These are phyloP conservation scores for Vitis cinerea DNA, from an alignment of 164 flowering plant species.

Conservation along the genomic window DNA sequence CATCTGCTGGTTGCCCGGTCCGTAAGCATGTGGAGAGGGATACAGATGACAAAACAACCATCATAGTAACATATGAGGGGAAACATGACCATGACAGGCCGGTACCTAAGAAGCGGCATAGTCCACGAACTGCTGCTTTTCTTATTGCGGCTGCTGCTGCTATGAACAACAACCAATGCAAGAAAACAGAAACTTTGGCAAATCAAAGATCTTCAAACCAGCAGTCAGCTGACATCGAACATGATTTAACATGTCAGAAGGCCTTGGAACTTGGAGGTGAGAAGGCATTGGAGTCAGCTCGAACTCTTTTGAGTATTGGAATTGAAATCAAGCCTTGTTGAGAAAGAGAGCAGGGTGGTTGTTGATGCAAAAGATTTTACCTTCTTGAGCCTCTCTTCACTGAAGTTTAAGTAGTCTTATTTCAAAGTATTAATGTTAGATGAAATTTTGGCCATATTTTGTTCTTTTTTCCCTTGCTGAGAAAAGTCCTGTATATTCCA, in stretches of 20 bases:
- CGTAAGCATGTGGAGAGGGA: conserved; percentile 21
- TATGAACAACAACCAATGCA: conserved; percentile 20
- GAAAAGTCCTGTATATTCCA: no score
- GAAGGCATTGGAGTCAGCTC: conserved; percentile 29
- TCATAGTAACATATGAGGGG: conserved; percentile 47
- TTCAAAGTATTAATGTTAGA: no score
- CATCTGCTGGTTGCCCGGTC: conserved; percentile 15
- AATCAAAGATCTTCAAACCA: conserved; percentile 17
- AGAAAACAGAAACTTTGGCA: conserved; percentile 12
- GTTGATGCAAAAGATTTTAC: neutral
- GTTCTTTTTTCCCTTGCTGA: no score
- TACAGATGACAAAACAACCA: conserved; percentile 24
- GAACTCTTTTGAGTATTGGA: conserved; percentile 35
- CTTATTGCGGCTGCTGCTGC: conserved; percentile 27
- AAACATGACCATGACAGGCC: conserved; percentile 58
- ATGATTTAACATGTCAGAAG: conserved; percentile 18
- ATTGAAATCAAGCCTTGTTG: conserved; percentile 19
- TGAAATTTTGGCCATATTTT: no score
- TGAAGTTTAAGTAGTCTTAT: neutral
- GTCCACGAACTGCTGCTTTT: conserved; percentile 27
- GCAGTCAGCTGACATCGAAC: conserved; percentile 16
- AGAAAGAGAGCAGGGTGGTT: neutral
- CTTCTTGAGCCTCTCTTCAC: neutral
- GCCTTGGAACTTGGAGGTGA: conserved; percentile 25
- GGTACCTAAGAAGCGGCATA: conserved; percentile 39